phyloP scores from a whole-genome alignment of 192 early-diverging fungal species.

The Phycomyces nitens region DNA sequence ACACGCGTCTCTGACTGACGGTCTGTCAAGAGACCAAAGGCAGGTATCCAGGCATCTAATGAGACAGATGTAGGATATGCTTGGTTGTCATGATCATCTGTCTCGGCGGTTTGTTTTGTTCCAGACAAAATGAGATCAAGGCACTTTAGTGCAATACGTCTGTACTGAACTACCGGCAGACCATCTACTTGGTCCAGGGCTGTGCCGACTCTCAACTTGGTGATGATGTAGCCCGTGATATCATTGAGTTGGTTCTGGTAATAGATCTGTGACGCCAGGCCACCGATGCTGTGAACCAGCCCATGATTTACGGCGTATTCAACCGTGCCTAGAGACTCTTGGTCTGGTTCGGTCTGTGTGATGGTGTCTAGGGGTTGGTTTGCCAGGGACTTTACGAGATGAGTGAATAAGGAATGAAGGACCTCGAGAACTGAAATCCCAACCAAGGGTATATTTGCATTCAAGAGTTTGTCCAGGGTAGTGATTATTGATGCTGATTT shows the following conservation, averaged over 20 bases:
- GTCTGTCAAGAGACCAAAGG: slow-evolving; percentile 20
- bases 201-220: slow-evolving; percentile 29
- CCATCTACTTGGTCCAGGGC: slow-evolving; percentile 34
- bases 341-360: not conserved
- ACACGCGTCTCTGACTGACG: slow-evolving; percentile 22
- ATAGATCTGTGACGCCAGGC: slow-evolving; percentile 52
- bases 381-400: slow-evolving; percentile 35
- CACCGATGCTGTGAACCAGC: slow-evolving; percentile 28
- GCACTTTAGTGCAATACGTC: slow-evolving; percentile 43
- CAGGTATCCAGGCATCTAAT: slow-evolving; percentile 22
- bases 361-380: not conserved
- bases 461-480: slow-evolving; percentile 42
- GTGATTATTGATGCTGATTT: slow-evolving; percentile 46
- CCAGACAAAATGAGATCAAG: slow-evolving; percentile 40
- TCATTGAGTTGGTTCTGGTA: slow-evolving; percentile 55
- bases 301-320: slow-evolving; percentile 24
- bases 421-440: slow-evolving; percentile 54
- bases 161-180: slow-evolving; percentile 36
- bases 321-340: not conserved
- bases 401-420: slow-evolving; percentile 41
- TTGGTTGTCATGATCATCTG: slow-evolving; percentile 1
- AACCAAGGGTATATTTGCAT: slow-evolving; percentile 38
- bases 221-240: slow-evolving; percentile 49
- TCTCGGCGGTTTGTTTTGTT: slow-evolving; percentile 31
- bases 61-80: slow-evolving; percentile 8